Evolutionary conservation across 2,329 filamentous ascomycete genomes (phyloP), one percentile per base, ranked within the genome.

Genomic region (Neocucurbitaria cava): DNA sequence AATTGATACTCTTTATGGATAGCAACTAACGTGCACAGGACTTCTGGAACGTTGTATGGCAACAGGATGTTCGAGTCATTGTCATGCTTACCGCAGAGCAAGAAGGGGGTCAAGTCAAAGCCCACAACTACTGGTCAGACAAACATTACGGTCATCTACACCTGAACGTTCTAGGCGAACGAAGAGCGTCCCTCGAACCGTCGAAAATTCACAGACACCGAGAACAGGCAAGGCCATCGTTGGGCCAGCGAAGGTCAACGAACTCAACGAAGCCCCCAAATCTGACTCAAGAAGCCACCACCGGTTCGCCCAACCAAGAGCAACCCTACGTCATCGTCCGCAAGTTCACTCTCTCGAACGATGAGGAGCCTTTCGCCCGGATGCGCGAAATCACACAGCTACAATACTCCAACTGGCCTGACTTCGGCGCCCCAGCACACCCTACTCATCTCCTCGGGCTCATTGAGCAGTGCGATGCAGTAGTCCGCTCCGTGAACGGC

Each of bases 21-120:
- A 21, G 11, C 13, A 15, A 45, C 63, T 72, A 59, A 70, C 53
- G 46, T 53, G 56, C 20, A 47, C 63, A 95, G 91, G 95, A 99
- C 75, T 99, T 99, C 72, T 99, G 95, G 95, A 94, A 92, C 56
- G 89, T 97, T 10, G 84, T 98, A 26, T 99, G 95, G 95, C 93
- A 98, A 72, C 91, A 98, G 75, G 93, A 98, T 71, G 89, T 96
- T 3, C 89, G 94, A 46, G 91, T 98, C 23, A 89, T 99, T 58
- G 93, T 98, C 61, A 98, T 97, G 89, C 83, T 99, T 62, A 99
- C 95, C 5, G 94, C 95, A 1, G 94, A 98, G 75, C 85, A 90
- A 23, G 95, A 99, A 78, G 92, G 92, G 21, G 93, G 94, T 0
- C 93, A 96, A 71, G 82, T 96, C 40, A 99, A 98, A 75, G 96